phyloP scores from a whole-genome alignment of 305 asterid species.

The Fraxinus baroniana region DNA sequence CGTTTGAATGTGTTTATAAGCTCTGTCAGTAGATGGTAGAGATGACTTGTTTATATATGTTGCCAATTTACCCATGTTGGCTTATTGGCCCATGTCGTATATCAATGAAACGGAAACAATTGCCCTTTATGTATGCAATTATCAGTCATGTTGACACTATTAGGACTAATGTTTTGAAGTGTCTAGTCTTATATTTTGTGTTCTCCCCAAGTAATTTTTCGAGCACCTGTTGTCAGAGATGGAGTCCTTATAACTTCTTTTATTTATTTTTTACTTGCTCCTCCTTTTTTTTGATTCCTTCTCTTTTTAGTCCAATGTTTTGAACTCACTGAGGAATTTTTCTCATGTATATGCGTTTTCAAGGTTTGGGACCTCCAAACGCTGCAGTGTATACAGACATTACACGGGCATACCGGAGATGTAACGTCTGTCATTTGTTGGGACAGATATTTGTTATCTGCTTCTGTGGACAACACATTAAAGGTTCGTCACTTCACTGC shows the following conservation, averaged over 20 bases:
- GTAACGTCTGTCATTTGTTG: constrained; percentile 61
- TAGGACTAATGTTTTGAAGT: no score
- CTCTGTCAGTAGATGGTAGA: neutral
- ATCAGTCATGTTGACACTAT: neutral
- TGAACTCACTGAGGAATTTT: no score
- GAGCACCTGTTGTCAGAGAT: no score
- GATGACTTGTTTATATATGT: neutral
- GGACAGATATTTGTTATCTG: constrained; percentile 49
- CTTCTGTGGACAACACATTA: constrained; percentile 61
- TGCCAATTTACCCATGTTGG: neutral
- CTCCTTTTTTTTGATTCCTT: no score
- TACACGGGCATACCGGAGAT: constrained; percentile 43
- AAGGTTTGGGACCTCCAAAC: constrained; percentile 48
- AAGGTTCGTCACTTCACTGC: constrained; percentile 33
- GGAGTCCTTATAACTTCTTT: no score
- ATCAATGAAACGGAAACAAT: neutral
- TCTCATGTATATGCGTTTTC: no score
- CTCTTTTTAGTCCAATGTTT: no score
- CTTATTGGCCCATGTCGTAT: neutral
- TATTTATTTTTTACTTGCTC: no score
- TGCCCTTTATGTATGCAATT: neutral
- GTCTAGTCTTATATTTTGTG: no score
- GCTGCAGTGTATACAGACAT: constrained; percentile 50
- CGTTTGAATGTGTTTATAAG: no score
- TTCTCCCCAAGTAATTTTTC: no score